Evolutionary conservation across 352 stramenopile species (phyloP), one percentile per base, ranked within the genome.

Genomic region (Phytophthora cryptogea): DNA sequence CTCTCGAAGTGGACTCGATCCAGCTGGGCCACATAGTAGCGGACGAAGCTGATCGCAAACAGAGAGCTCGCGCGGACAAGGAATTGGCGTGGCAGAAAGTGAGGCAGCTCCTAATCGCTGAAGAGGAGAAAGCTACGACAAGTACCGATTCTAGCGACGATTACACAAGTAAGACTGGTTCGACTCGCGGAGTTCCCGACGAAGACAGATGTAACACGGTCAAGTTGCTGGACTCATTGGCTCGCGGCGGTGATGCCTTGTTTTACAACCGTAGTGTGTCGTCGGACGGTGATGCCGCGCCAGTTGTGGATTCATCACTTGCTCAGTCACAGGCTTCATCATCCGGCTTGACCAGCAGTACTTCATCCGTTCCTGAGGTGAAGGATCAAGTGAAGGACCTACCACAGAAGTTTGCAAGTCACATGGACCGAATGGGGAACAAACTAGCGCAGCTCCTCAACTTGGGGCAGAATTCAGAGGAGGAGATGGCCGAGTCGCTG

Each of bases 41-140:
- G 2, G 63, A 80, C 31, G 67, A 78, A n/a, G 73, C 73, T 5
- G 46, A 76, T 16, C 61, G 57, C 30, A 82, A 82, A 65, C 76
- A 74, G 37, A 60, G 58, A 44, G 72, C 72, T 56, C 74, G 74
- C 13, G 60, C 67, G 2, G 62, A 83, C 28, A 76, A 78, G 40
- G 74, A 83, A 37, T 55, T 65, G 37, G 71, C 71, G 2, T 66
- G 74, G 28, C 68, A 66, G 32, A 83, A 80, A 30, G 71, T 83
- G 26, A 45, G 78, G 27, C 54, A 63, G 43, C 76, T 72, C 16
- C 59, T 83, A 3, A 41, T 74, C 2, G 74, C 80, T 33, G 74
- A 83, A 43, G 69, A 75, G 26, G 20, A 58, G 26, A 59, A 72
- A 28, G 27, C 27, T 6, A 58, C 47, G 2, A 42, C 23, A 11